phyloP scores from a whole-genome alignment of 192 early-diverging fungal genomes.

The Coemansia sp. region DNA sequence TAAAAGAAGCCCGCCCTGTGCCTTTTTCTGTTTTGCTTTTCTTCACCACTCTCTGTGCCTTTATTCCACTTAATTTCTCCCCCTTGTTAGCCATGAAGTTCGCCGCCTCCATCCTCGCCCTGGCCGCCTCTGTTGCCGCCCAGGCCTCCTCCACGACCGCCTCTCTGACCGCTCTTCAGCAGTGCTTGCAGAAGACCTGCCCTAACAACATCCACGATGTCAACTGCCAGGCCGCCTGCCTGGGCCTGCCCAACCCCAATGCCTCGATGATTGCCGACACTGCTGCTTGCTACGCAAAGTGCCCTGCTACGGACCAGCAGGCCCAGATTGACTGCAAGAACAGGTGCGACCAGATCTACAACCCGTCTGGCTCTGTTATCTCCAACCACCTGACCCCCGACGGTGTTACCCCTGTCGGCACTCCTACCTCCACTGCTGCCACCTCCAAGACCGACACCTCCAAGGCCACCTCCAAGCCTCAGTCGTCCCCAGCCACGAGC shows the following conservation, averaged over 20 bases:
- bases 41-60: slow-evolving; percentile 6
- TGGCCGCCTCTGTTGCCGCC: slow-evolving; percentile 18
- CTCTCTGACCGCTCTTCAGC: slow-evolving; percentile 24
- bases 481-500: background rate
- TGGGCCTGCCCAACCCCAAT: slow-evolving; percentile 43
- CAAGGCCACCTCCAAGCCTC: background rate
- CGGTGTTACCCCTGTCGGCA: slow-evolving; percentile 12
- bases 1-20: background rate
- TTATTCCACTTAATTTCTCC: background rate
- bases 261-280: slow-evolving; percentile 42
- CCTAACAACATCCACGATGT: slow-evolving; percentile 19
- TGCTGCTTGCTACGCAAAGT: slow-evolving; percentile 39
- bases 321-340: slow-evolving; percentile 35
- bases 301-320: slow-evolving; percentile 26
- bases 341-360: slow-evolving; percentile 40
- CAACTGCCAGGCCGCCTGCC: slow-evolving; percentile 51
- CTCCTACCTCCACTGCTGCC: background rate
- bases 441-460: background rate
- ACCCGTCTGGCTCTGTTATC: slow-evolving; percentile 32
- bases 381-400: slow-evolving; percentile 33
- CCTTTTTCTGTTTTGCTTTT: background rate
- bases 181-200: slow-evolving; percentile 44
- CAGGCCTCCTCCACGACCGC: slow-evolving; percentile 25
- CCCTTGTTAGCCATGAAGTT: slow-evolving; percentile 37
- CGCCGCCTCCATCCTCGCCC: slow-evolving; percentile 23